Evolutionary conservation across 1,284 basidiomycete genomes (phyloP), one percentile per base, ranked within the genome.

Genomic region (Trametes pubescens): DNA sequence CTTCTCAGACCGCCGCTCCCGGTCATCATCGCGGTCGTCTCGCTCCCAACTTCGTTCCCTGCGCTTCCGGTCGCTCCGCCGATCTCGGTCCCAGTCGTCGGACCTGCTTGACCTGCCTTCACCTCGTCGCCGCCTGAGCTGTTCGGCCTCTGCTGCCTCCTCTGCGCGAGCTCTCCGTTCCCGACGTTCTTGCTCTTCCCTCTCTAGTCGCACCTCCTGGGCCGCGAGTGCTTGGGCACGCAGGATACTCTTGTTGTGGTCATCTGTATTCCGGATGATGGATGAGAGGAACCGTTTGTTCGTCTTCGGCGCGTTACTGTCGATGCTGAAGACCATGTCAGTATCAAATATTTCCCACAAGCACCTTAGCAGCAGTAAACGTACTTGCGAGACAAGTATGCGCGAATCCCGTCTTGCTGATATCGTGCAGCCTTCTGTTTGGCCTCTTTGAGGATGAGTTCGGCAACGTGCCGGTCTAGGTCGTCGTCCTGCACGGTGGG

Each of bases 231-330:
- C 89, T 77, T 98, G 94, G 21, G 90, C 85, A 47, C 88, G 84
- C 10, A 95, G 79, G 21, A 98, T 81, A 14, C 91, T 88, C 75
- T 89, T 88, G 76, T 98, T 98, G 75, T 98, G 96, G 61, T 95
- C 94, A 73, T 96, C 95, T 3, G 96, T 96, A 67, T 86, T 94
- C 65, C 89, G 87, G 60, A 98, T 95, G 64, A 98, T 94, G 26
- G 91, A 90, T 0, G 89, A 86, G 22, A 98, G 81, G 77, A 98
- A 98, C 1, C 94, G 91, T 74, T 96, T 98, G 80, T 97, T 97
- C n/a, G 95, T 78, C 70, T 86, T 88, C 0, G 93, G 93, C 0
- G 86, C 89, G 72, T 89, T 92, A 61, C 80, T 84, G 66, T 76
- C 75, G 21, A 71, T 61, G 29, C 72, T 71, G 29, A 40, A 14